A percentile compares a stretch with the other conserved stretches of the same genome.
These are phyloP conservation scores for Carex littledalei DNA, from an alignment of 176 grass and related monocot genomes.

Conservation along the genomic window DNA sequence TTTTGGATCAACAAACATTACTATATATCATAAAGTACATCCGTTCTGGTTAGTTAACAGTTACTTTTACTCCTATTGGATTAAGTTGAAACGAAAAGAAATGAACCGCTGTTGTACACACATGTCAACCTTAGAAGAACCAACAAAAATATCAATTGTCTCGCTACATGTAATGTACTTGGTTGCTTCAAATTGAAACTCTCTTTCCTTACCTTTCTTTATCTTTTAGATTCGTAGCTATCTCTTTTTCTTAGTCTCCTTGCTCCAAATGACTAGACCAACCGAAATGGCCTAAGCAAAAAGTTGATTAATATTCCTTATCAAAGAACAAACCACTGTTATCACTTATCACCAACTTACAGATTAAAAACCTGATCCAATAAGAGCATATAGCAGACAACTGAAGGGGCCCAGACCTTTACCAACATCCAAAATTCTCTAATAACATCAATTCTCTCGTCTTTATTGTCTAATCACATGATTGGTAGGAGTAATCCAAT, in stretches of 20 bases:
- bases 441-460: not conserved
- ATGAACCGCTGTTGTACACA: too few relatives aligned
- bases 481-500: not conserved
- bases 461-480: not conserved
- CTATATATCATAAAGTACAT: too few relatives aligned
- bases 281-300: not conserved
- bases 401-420: not conserved
- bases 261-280: not conserved
- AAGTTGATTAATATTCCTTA: not conserved
- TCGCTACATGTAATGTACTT: not conserved
- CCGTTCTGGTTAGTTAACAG: too few relatives aligned
- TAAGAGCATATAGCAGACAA: not conserved
- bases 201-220: not conserved
- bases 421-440: slow-evolving; percentile 17
- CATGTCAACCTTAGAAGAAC: not conserved
- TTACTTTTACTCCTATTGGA: too few relatives aligned
- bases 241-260: too few relatives aligned
- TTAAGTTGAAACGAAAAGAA: too few relatives aligned
- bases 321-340: not conserved
- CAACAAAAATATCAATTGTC: not conserved
- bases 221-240: not conserved
- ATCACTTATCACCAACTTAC: not conserved
- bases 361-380: not conserved
- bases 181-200: not conserved
- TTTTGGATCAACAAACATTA: too few relatives aligned